A percentile compares a stretch with the other conserved stretches of the same genome.
Conservation (phyloP, 768 basidiomycete genomes). For the Gymnopilus dilepis region DNA sequence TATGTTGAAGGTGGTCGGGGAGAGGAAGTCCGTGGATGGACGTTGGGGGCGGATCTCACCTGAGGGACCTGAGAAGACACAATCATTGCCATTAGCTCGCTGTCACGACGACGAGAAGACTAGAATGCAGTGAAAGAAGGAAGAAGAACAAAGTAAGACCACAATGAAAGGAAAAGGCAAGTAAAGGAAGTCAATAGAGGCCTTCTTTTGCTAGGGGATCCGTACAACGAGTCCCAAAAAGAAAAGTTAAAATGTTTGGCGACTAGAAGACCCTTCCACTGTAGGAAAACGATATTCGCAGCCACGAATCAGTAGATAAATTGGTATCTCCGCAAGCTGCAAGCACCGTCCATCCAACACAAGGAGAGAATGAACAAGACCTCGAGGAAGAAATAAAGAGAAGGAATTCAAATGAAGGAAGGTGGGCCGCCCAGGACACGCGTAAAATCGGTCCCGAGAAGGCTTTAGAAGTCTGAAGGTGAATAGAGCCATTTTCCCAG, state of each 20-base stretch:
- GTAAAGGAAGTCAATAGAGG: no score
- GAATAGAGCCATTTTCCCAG: no score
- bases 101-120: background rate
- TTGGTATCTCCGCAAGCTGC: no score
- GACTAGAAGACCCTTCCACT: no score
- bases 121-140: background rate
- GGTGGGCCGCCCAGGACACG: background rate
- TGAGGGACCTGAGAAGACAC: conserved; percentile 53
- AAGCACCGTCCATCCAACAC: no score
- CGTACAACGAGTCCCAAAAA: no score
- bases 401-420: background rate
- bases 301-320: no score
- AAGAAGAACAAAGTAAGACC: conserved; percentile 9
- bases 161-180: no score
- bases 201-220: no score
- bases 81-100: background rate
- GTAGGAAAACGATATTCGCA: no score
- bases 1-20: conserved; percentile 37
- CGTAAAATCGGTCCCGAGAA: background rate
- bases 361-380: background rate
- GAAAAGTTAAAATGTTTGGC: no score
- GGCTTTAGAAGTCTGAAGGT: background rate
- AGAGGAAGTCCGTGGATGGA: conserved; percentile 59
- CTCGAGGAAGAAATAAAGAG: background rate
- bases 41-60: conserved; percentile 68